Conservation (phyloP, 202 grass and related monocot species). For the Brachypodium distachyon region DNA sequence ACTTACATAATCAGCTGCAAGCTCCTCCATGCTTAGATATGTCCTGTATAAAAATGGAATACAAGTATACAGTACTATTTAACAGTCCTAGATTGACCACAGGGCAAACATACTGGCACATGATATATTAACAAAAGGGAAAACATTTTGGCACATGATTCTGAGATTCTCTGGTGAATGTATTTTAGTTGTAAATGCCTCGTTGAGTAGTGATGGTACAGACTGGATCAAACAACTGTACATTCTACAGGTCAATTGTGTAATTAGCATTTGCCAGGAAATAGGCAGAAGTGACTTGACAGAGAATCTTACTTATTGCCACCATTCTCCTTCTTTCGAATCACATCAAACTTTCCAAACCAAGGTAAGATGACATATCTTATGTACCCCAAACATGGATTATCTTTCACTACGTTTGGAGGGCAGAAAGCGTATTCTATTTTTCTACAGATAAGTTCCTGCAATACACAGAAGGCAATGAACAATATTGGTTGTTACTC, state of each 20-base stretch:
- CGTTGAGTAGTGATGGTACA: too few species aligned
- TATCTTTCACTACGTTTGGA: conserved; percentile 10
- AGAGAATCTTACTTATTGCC: conserved; percentile 18
- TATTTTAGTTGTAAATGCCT: too few species aligned
- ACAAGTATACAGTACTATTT: neutral
- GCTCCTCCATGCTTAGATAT: neutral
- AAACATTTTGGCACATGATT: too few species aligned
- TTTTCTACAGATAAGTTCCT: conserved; percentile 31
- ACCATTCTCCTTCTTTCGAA: conserved; percentile 14
- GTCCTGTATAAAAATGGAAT: neutral
- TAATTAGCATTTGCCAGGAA: neutral
- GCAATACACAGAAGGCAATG: neutral
- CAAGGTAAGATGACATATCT: conserved; percentile 30
- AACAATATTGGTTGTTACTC: too few species aligned
- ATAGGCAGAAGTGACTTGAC: neutral
- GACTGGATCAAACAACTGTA: neutral
- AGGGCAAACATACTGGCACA: neutral
- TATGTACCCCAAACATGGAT: conserved; percentile 35
- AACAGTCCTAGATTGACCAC: neutral
- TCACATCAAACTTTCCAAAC: conserved; percentile 33
- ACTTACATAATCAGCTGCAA: neutral
- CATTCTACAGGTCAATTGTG: neutral
- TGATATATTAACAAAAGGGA: too few species aligned
- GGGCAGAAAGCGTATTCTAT: conserved; percentile 28
- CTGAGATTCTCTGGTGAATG: too few species aligned